A percentile compares a stretch with the other conserved stretches of the same genome.
phyloP scores from a whole-genome alignment of 176 grass and related monocot genomes.

The Avena sativa region DNA sequence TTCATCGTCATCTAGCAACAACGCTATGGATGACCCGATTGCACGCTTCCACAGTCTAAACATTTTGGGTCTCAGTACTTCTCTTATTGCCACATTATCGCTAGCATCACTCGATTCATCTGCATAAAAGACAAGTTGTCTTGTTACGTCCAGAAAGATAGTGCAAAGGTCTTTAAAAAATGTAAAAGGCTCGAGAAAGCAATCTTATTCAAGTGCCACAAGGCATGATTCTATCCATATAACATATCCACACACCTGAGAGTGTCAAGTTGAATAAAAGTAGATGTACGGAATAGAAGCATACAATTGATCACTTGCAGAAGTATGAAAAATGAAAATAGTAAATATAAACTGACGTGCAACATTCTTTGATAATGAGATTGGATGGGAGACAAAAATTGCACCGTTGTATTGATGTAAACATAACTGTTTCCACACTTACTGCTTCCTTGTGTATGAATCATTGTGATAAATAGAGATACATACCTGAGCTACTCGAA shows the following conservation, averaged over 20 bases:
- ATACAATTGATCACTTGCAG: slow-evolving; percentile 6
- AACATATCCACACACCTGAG: background rate
- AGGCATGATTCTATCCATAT: background rate
- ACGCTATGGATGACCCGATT: slow-evolving; percentile 70
- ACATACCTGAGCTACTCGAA: slow-evolving; percentile 64
- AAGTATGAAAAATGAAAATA: slow-evolving; percentile 24
- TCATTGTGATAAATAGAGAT: background rate
- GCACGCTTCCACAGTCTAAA: slow-evolving; percentile 72
- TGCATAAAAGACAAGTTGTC: slow-evolving; percentile 34
- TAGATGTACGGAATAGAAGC: background rate
- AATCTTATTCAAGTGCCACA: slow-evolving; percentile 3
- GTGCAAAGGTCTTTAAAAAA: background rate
- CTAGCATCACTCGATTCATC: slow-evolving; percentile 36
- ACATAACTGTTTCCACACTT: slow-evolving; percentile 9
- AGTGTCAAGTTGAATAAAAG: background rate
- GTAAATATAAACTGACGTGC: slow-evolving; percentile 9
- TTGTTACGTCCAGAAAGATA: slow-evolving; percentile 24
- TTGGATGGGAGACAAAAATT: background rate
- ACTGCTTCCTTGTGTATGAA: background rate
- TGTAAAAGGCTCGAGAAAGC: background rate
- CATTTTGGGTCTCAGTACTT: slow-evolving; percentile 70
- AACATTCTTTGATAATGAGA: slow-evolving; percentile 16
- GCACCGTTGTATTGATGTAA: slow-evolving; percentile 1
- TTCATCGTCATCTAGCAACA: slow-evolving; percentile 66
- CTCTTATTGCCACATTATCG: slow-evolving; percentile 21